Conservation (phyloP, 1,284 basidiomycete genomes). For the Apiotrichum siamense region DNA sequence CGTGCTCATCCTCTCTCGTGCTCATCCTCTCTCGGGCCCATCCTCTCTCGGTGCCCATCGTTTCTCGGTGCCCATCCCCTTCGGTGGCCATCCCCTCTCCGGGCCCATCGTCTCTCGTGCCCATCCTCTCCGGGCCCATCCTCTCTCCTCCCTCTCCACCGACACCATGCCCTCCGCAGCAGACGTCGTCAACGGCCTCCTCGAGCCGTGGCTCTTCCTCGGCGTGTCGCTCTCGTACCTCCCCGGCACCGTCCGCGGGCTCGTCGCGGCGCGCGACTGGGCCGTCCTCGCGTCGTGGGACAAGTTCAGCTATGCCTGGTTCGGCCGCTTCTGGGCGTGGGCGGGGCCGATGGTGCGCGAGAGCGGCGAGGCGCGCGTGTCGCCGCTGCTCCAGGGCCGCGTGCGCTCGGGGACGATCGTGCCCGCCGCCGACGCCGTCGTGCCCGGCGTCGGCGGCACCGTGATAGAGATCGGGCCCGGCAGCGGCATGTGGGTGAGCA, state of each 20-base stretch:
- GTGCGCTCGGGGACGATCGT: constrained; percentile 8
- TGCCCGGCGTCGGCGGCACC: constrained; percentile 6
- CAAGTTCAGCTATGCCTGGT: constrained; percentile 12
- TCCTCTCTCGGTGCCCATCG: no score
- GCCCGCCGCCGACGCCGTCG: background rate
- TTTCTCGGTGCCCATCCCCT: no score
- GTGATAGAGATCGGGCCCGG: constrained; percentile 18
- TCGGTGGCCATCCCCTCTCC: no score
- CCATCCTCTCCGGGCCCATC: background rate
- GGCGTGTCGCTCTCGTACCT: constrained; percentile 6
- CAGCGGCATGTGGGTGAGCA: constrained; percentile 14
- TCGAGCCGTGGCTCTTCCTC: constrained; percentile 12
- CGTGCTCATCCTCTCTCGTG: no score
- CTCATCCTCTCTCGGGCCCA: no score
- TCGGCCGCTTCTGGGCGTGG: constrained; percentile 9
- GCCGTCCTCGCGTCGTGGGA: constrained; percentile 2
- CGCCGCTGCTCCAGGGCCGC: constrained; percentile 14
- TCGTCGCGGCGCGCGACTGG: constrained; percentile 3
- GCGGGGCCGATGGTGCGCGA: constrained; percentile 9
- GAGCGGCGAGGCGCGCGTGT: constrained; percentile 6
- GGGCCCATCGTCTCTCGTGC: no score
- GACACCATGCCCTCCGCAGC: background rate
- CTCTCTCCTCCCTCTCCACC: background rate
- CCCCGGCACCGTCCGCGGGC: constrained; percentile 2
- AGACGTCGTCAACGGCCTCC: background rate